Base-by-base conservation (phyloP, 345 rosid species). In the Psidium guajava region DNA sequence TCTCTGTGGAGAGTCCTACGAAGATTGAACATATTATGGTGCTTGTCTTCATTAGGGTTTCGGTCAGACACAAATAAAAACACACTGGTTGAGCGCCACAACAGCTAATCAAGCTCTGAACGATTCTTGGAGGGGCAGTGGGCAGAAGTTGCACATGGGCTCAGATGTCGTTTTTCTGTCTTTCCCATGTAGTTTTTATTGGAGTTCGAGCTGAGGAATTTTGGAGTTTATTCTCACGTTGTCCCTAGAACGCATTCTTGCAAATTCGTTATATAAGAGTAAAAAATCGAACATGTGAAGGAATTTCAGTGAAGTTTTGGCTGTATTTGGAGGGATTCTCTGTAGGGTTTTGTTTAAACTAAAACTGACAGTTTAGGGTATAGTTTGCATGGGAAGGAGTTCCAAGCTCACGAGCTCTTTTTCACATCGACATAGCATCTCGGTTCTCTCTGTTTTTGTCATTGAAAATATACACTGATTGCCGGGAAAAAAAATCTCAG, bases 141-240 rank as follows among this genome's bases (percentile, higher is more conserved):
- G 87, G 88, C 89, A 92, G 84, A 85, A 84, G 84, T 47, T 75
- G 92, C 95, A 93, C 94, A 92, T 93, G 95, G 95, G 90, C 85
- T 83, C 54, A 74, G 54, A 87, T 89, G 91, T 90, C 93, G 89
- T 87, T 86, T 93, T 87, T 82, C 61, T 86, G 59, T 85, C 87
- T 69, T 77, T 85, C 81, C 11, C 53, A 25, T 58, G 49, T n/a
- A 74, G 56, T 36, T 61, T 55, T 83, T 42, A 40, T 25, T 56
- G 81, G 54, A 58, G 89, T 85, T 81, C 87, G 85, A 82, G 90
- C 83, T 83, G 88, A 80, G 86, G 89, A 89, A 89, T 86, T 84
- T 55, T 36, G 87, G 86, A 84, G 87, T 55, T 90, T 89, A 88
- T 89, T 89, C 89, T 88, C 82, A 61, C 47, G 80, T 69, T 36